These are phyloP conservation scores for Camelina hispida DNA, from an alignment of 345 rosid genomes.

Conservation along the genomic window DNA sequence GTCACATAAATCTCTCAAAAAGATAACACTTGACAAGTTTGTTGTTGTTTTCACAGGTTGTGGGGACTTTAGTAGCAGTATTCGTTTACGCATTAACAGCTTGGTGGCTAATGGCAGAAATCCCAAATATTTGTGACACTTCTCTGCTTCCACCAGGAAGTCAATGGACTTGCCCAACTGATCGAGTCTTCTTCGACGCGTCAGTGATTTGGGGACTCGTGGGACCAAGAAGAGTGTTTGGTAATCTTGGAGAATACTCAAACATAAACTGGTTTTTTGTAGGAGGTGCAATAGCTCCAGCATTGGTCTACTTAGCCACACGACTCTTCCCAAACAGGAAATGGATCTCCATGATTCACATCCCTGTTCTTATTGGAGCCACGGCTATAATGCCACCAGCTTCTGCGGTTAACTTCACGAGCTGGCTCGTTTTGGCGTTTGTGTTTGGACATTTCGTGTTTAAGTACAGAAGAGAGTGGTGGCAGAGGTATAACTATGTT, in stretches of 20 bases:
- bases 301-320: constrained; percentile 67
- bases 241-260: constrained; percentile 70
- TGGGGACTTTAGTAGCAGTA: constrained; percentile 65
- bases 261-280: constrained; percentile 75
- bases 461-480: constrained; percentile 56
- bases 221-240: constrained; percentile 82
- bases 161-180: constrained; percentile 82
- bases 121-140: constrained; percentile 73
- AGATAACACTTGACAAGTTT: not conserved
- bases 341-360: constrained; percentile 70
- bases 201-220: constrained; percentile 90
- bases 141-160: constrained; percentile 58
- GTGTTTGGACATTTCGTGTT: constrained; percentile 62
- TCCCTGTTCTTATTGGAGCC: constrained; percentile 74
- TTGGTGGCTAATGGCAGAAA: constrained; percentile 78
- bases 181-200: constrained; percentile 73
- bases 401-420: constrained; percentile 74
- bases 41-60: constrained; percentile 51
- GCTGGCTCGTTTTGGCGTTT: constrained; percentile 72
- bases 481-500: constrained; percentile 77
- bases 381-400: constrained; percentile 87
- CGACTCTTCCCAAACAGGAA: constrained; percentile 58
- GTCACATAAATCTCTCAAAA: not conserved
- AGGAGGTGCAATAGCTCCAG: constrained; percentile 73
- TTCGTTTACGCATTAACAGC: constrained; percentile 63